phyloP scores from a whole-genome alignment of 257 asterid species.

The Craterostigma plantagineum region DNA sequence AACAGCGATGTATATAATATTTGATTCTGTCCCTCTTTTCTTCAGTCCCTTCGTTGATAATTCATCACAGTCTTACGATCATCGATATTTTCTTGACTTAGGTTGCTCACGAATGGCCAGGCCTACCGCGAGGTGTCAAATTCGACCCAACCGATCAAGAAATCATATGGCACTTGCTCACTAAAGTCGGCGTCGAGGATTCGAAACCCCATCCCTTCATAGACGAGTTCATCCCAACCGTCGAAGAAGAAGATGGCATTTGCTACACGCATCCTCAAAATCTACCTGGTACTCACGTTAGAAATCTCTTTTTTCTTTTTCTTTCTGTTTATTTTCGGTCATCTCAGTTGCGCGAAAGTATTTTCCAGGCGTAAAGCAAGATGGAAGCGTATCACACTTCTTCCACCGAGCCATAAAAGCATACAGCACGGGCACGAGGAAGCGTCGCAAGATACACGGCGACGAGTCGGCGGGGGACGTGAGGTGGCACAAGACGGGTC shows the following conservation, averaged over 20 bases:
- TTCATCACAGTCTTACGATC: too few species aligned
- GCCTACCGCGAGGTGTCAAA: constrained; percentile 89
- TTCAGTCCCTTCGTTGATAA: too few species aligned
- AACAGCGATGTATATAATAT: constrained; percentile 57
- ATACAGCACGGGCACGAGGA: constrained; percentile 77
- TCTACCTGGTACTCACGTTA: constrained; percentile 43
- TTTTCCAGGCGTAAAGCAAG: constrained; percentile 73
- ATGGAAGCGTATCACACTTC: constrained; percentile 80
- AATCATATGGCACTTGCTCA: constrained; percentile 67
- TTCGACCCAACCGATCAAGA: constrained; percentile 93
- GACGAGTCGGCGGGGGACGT: constrained; percentile 58
- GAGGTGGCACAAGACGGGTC: constrained; percentile 97
- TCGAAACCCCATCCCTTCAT: constrained; percentile 57
- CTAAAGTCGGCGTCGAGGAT: constrained; percentile 40
- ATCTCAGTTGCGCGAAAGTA: too few species aligned
- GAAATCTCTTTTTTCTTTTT: background rate
- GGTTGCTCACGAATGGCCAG: constrained; percentile 89
- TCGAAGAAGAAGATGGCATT: constrained; percentile 77
- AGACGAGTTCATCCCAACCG: constrained; percentile 74
- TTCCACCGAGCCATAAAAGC: constrained; percentile 93
- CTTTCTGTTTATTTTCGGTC: too few species aligned
- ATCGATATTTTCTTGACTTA: constrained; percentile 7
- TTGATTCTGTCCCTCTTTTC: background rate
- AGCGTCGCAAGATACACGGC: constrained; percentile 78
- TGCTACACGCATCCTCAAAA: constrained; percentile 92